Percentiles rank a stretch among this genome's conserved stretches.
These are phyloP conservation scores for Brasilioporus rufonigricans DNA, from an alignment of 768 basidiomycete species.

Conservation along the genomic window DNA sequence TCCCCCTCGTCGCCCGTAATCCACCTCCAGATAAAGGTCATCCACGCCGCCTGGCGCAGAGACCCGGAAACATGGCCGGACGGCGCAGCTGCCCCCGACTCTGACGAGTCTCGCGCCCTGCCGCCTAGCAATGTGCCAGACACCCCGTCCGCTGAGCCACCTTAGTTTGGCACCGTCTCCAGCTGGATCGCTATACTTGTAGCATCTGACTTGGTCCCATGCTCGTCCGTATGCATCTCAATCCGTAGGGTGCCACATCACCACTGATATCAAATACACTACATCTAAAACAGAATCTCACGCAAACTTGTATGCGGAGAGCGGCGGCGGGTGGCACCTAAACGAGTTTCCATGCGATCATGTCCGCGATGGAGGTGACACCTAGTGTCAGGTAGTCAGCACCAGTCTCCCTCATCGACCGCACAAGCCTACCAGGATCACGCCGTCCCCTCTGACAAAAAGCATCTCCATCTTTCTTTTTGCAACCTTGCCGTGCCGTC, in stretches of 20 bases:
- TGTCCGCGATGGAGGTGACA: slow-evolving; percentile 78
- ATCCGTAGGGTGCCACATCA: neutral
- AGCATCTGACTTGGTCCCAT: neutral
- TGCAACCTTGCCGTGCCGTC: slow-evolving; percentile 56
- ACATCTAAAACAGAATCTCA: slow-evolving; percentile 8
- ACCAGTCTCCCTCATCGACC: neutral
- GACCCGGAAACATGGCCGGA: slow-evolving; percentile 73
- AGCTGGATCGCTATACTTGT: neutral
- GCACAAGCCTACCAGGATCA: slow-evolving; percentile 72
- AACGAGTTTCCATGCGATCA: slow-evolving; percentile 27
- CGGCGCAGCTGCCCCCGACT: slow-evolving; percentile 55
- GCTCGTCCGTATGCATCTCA: slow-evolving; percentile 5
- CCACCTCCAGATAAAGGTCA: slow-evolving; percentile 58
- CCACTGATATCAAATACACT: slow-evolving; percentile 3
- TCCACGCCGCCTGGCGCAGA: slow-evolving; percentile 72
- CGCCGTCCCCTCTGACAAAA: slow-evolving; percentile 96
- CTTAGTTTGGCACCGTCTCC: neutral
- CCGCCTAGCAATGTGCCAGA: neutral
- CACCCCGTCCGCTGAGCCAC: slow-evolving; percentile 1
- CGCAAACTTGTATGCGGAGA: slow-evolving; percentile 12
- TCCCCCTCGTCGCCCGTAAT: neutral
- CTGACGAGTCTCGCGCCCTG: slow-evolving; percentile 46
- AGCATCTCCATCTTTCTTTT: slow-evolving; percentile 97
- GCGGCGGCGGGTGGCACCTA: slow-evolving; percentile 8
- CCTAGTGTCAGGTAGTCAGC: slow-evolving; percentile 42